Evolutionary conservation across 257 asterid species (phyloP).

Genomic region (Solanum arcanum): DNA sequence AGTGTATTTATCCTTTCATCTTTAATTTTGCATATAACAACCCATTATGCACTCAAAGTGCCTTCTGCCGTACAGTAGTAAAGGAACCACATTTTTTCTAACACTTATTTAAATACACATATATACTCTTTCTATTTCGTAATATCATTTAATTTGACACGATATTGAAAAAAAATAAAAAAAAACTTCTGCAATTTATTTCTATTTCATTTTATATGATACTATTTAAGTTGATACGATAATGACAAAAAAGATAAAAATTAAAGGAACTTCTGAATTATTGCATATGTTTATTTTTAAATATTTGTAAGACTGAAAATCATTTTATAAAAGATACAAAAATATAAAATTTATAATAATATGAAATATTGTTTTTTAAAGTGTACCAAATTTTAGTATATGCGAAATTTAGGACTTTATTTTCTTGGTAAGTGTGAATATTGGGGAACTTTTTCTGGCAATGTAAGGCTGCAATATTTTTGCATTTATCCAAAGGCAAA

Average conservation of each 20-base stretch:
- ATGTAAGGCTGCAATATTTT: not conserved
- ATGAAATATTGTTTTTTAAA: no score
- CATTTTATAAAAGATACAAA: no score
- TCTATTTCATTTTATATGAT: no score
- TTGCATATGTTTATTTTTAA: no score
- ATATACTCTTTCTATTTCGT: no score
- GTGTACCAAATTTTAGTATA: not conserved
- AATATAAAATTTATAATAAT: no score
- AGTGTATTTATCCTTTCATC: not conserved
- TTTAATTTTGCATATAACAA: not conserved
- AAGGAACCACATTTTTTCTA: not conserved
- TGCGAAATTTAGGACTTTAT: not conserved
- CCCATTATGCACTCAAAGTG: not conserved
- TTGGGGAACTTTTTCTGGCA: not conserved
- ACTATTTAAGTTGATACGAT: accelerated
- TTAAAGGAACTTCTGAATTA: no score
- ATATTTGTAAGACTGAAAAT: no score
- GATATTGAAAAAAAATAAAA: no score
- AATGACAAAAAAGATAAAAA: no score
- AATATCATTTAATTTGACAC: accelerated
- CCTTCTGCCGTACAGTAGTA: not conserved
- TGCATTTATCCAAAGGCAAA: not conserved
- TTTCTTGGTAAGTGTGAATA: not conserved
- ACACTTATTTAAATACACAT: not conserved
- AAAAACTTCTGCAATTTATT: no score